These are phyloP conservation scores for Irineochytrium annulatum DNA, from an alignment of 192 early-diverging fungal species.

Conservation along the genomic window DNA sequence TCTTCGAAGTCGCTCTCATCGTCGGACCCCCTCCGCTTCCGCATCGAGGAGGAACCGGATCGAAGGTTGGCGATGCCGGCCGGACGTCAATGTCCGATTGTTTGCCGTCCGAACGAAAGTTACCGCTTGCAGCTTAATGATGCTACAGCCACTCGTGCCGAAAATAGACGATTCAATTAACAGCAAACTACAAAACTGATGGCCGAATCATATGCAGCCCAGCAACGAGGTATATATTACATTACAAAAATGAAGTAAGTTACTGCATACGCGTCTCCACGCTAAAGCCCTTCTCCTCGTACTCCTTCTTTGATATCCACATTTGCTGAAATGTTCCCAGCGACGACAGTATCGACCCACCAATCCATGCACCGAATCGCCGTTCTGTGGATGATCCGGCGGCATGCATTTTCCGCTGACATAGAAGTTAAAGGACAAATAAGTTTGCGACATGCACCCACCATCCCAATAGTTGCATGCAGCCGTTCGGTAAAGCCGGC, in stretches of 20 bases:
- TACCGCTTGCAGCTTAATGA: too few species aligned
- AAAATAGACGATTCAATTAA: too few species aligned
- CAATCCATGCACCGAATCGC: conserved; percentile 93
- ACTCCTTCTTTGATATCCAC: conserved; percentile 96
- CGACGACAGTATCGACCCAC: conserved; percentile 91
- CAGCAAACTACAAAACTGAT: too few species aligned
- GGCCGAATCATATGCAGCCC: too few species aligned
- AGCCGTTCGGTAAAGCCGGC: conserved; percentile 83
- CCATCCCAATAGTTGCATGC: conserved; percentile 63
- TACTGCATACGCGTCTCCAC: conserved; percentile 71
- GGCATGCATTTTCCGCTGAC: conserved; percentile 50
- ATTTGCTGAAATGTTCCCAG: conserved; percentile 97
- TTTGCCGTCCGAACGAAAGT: too few species aligned
- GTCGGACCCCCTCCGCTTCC: too few species aligned
- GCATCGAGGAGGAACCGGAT: too few species aligned
- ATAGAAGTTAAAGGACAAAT: conserved; percentile 11
- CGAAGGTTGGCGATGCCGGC: too few species aligned
- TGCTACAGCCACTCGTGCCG: too few species aligned
- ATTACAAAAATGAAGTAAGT: conserved; percentile 3
- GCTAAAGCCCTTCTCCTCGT: conserved; percentile 77
- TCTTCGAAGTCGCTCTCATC: too few species aligned
- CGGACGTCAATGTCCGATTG: too few species aligned
- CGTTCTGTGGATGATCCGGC: conserved; percentile 76
- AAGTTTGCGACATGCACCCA: conserved; percentile 40
- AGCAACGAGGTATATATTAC: neutral